Conservation (phyloP, 331 rosid genomes). For the Cydonia oblonga region DNA sequence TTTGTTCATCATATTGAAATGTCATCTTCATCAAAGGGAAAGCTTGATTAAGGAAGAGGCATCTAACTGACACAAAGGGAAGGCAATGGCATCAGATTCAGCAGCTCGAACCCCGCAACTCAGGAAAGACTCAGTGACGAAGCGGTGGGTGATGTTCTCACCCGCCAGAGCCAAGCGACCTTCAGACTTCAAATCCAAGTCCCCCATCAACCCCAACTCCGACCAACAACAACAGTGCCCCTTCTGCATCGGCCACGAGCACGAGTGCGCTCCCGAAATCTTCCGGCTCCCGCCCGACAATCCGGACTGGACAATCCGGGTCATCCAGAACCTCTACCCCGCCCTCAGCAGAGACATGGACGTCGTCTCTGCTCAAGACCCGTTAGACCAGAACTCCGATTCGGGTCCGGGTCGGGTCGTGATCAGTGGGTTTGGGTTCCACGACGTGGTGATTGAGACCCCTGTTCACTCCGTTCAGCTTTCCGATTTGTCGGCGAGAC, state of each 20-base stretch:
- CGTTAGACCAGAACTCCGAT: not conserved
- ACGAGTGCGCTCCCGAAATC: constrained; percentile 66
- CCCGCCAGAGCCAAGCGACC: constrained; percentile 74
- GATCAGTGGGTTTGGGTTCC: constrained; percentile 60
- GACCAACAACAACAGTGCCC: constrained; percentile 33
- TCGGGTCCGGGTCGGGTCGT: constrained; percentile 17
- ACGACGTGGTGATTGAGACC: constrained; percentile 68
- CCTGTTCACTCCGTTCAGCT: constrained; percentile 63
- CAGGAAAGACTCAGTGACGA: constrained; percentile 51
- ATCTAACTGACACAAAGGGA: not conserved
- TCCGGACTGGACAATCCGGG: constrained; percentile 60
- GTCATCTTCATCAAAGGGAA: too few relatives aligned
- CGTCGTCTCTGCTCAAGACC: constrained; percentile 10
- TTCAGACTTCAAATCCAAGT: constrained; percentile 68
- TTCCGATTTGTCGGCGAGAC: constrained; percentile 27
- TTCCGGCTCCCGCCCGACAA: constrained; percentile 43
- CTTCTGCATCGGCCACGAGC: constrained; percentile 67
- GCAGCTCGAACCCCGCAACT: constrained; percentile 29
- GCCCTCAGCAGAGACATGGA: constrained; percentile 29
- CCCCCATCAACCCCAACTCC: constrained; percentile 23
- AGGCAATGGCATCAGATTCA: not conserved
- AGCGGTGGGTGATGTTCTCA: constrained; percentile 80
- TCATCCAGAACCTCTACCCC: constrained; percentile 73
- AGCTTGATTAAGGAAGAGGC: not conserved
- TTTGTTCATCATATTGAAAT: too few relatives aligned